A percentile compares a stretch with the other conserved stretches of the same genome.
Conservation (phyloP, 345 rosid species). For the Syzygium aqueum region DNA sequence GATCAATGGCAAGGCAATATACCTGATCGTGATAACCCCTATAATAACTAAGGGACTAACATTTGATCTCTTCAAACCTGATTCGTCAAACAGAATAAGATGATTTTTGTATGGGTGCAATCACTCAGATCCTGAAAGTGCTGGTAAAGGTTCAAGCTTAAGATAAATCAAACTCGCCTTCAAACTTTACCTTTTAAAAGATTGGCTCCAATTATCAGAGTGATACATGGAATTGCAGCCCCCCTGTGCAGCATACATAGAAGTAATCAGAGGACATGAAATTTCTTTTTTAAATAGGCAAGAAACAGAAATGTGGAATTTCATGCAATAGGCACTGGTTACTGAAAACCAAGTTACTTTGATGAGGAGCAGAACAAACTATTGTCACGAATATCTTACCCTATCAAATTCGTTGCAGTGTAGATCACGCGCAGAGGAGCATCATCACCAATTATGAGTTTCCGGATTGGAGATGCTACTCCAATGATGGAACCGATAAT, state of each 20-base stretch:
- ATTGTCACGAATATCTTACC: not conserved
- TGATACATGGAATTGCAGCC: constrained; percentile 22
- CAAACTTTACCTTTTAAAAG: constrained; percentile 9
- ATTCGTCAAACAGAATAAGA: not conserved
- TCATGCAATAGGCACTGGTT: not conserved
- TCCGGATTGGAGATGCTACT: constrained; percentile 9
- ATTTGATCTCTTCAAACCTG: constrained; percentile 12
- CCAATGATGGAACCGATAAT: constrained; percentile 19
- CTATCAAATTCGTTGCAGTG: not conserved
- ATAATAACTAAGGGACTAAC: not conserved
- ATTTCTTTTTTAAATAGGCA: not conserved
- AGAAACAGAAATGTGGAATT: not conserved
- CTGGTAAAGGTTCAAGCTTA: not conserved
- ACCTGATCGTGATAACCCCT: constrained; percentile 11
- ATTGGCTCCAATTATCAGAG: constrained; percentile 22
- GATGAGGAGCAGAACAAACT: not conserved
- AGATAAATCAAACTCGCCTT: not conserved
- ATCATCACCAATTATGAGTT: constrained; percentile 9
- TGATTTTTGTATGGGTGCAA: not conserved
- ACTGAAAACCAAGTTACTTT: not conserved
- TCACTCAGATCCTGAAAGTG: not conserved
- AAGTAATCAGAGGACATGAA: not conserved
- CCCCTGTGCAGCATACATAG: constrained; percentile 1
- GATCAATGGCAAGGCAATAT: constrained; percentile 9
- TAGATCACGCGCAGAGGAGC: constrained; percentile 18